These are phyloP conservation scores for Lepiota venenata DNA, from an alignment of 768 basidiomycete genomes.

Conservation along the genomic window DNA sequence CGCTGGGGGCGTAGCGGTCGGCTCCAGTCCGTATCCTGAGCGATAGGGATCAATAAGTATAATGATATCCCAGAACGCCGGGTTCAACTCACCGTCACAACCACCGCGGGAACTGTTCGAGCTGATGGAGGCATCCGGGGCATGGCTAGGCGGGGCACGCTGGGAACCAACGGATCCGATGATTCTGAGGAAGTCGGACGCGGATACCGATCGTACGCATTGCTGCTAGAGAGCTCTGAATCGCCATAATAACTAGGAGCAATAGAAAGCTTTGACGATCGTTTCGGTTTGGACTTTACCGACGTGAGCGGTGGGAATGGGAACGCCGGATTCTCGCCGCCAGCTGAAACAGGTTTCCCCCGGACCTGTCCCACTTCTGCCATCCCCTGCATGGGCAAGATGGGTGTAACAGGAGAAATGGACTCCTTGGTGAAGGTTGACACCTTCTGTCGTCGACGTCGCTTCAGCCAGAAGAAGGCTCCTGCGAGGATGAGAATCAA, in stretches of 20 bases:
- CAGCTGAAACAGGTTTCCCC: background rate
- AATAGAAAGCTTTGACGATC: conserved; percentile 26
- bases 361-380: conserved; percentile 24
- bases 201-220: conserved; percentile 17
- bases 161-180: conserved; percentile 23
- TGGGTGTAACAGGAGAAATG: conserved; percentile 26
- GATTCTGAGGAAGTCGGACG: conserved; percentile 19
- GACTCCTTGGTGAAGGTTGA: conserved; percentile 21
- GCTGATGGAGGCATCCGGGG: conserved; percentile 8
- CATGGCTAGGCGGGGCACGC: conserved; percentile 18
- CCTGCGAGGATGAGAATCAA: conserved; percentile 19
- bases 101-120: background rate
- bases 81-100: conserved; percentile 5
- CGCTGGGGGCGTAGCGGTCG: conserved; percentile 1
- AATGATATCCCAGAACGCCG: background rate
- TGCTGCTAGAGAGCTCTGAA: conserved; percentile 17
- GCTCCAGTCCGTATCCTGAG: background rate
- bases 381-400: conserved; percentile 31
- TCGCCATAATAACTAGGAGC: conserved; percentile 39
- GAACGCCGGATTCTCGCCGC: conserved; percentile 21
- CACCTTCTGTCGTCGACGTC: conserved; percentile 18
- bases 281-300: background rate
- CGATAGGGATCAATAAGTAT: background rate
- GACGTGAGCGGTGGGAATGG: conserved; percentile 20
- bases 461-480: conserved; percentile 21